Evolutionary conservation across 768 basidiomycete genomes (phyloP).

Genomic region (Pholiota microspora): DNA sequence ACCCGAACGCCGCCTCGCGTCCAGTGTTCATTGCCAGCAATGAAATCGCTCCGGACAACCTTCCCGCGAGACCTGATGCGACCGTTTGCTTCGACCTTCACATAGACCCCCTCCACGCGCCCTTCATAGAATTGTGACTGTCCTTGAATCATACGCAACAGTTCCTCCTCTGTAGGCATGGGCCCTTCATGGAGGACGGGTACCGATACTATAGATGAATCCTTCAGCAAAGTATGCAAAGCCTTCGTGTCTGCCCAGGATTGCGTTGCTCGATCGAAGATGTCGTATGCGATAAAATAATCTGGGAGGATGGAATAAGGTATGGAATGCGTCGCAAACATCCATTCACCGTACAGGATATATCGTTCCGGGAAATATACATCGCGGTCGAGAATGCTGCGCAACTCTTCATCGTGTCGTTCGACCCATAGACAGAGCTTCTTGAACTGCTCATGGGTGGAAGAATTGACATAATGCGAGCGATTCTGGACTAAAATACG

Average conservation of each 20-base stretch:
- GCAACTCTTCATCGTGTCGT: constrained; percentile 41
- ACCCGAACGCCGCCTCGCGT: constrained; percentile 32
- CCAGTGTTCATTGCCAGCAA: constrained; percentile 65
- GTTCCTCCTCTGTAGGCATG: constrained; percentile 37
- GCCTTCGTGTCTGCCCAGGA: constrained; percentile 37
- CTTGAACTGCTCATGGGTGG: constrained; percentile 61
- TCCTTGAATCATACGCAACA: constrained; percentile 44
- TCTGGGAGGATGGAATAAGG: constrained; percentile 53
- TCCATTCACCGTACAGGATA: constrained; percentile 64
- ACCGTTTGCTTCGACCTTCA: constrained; percentile 47
- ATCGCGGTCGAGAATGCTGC: constrained; percentile 42
- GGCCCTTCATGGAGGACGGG: constrained; percentile 43
- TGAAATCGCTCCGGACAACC: constrained; percentile 59
- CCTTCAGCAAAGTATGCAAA: constrained; percentile 32
- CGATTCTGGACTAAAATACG: constrained; percentile 58
- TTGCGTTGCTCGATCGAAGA: constrained; percentile 50
- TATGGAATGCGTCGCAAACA: constrained; percentile 61
- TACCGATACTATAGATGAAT: constrained; percentile 39
- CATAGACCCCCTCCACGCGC: constrained; percentile 54
- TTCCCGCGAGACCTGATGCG: constrained; percentile 45
- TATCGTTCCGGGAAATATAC: constrained; percentile 55
- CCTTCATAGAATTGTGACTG: constrained; percentile 40
- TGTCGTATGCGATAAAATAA: constrained; percentile 57
- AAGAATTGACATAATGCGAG: constrained; percentile 55
- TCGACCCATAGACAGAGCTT: constrained; percentile 57